Base-by-base conservation (phyloP, 2,329 filamentous ascomycete species). In the Monosporascus sp. region DNA sequence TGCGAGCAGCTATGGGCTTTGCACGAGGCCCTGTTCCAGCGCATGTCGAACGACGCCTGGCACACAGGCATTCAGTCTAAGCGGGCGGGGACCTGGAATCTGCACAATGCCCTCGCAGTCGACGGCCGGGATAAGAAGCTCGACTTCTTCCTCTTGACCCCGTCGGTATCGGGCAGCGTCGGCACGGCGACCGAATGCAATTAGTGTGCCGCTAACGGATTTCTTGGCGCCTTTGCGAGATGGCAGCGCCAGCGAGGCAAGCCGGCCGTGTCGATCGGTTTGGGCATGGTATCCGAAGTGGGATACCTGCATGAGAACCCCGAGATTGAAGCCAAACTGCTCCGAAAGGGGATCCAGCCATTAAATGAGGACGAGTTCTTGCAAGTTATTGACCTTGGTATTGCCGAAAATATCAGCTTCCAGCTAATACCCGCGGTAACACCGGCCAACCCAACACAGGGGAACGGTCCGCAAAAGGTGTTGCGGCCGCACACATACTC, bases 121-220 rank as follows among this genome's bases (percentile, higher is more conserved):
- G 25, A 27, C 25, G 25, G 25, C 25, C 25, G 25, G 25, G 25
- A 27, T 3, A 27, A 27, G 25, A 8, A 27, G 25, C 25, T 8
- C 25, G 67, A 72, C 48, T 72, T 72, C 49, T 71, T 72, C 62
- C 18, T 61, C 48, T 18, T 64, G 55, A 63, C 46, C 1, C 70
- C 51, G 49, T 68, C 49, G 37, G 52, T 66, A 5, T 61, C 63
- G 0, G 68, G 65, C 0, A 61, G 54, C 5, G 52, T 70, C 1
- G 71, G 69, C 0, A 62, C 54, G 0, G 55, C 67, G 1, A 65
- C 61, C 0, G 70, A 75, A 48, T 58, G 54, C 25, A 71, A 71
- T 41, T 75, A 75, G 47, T 65, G 62, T n/a, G 64, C 70, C 0
- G 65, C 63, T 3, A 74, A 74, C 52, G 60, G 56, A 8, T 73